Base-by-base conservation (phyloP, 2,329 filamentous ascomycete genomes). In the Monilinia fructigena region DNA sequence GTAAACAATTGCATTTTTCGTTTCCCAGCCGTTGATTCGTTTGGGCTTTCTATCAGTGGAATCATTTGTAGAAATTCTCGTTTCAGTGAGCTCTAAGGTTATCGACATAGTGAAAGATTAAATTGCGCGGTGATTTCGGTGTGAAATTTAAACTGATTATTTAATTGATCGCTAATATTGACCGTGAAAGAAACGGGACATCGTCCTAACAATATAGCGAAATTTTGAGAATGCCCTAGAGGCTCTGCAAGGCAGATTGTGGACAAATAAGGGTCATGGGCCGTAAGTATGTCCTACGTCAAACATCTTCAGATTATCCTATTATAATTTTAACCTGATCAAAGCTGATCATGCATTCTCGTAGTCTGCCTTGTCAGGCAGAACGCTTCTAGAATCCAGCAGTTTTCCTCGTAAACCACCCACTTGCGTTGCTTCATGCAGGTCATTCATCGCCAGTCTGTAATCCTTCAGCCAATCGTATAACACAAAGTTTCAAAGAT, bases 11-110 rank as follows among this genome's bases (percentile, higher is more conserved):
- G 60, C 60, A 53, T 55, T 28, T 7, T 16, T 55, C 1, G 8
- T 42, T 10, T 63, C 60, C 60, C 60, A 63, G 35, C 23, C 55
- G 20, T 55, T 63, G 35, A n/a, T 28, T 55, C 48, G 60, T 63
- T 55, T 55, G 11, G 35, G 35, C 45, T 60, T 60, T 6, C 31
- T 50, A 2, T 50, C 58, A 6, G 20, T 50, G 3, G 14, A 12
- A 60, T 60, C 45, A 8, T 20, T 18, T n/a, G 45, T 26, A 18
- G 58, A 16, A 60, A 18, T 38, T 38, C 14, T 50, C 28, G 28
- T 26, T 18, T 50, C 28, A 18, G 31, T 26, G 45, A 26, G 4
- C 35, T 14, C 45, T 26, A 28, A 38, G 2, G 10, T 23, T 28
- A 5, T 31, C 20, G 42, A 14, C 58, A 60, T 60, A 10, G 14